Evolutionary conservation across 1,284 basidiomycete genomes (phyloP).

Genomic region (Coniophora puteana): DNA sequence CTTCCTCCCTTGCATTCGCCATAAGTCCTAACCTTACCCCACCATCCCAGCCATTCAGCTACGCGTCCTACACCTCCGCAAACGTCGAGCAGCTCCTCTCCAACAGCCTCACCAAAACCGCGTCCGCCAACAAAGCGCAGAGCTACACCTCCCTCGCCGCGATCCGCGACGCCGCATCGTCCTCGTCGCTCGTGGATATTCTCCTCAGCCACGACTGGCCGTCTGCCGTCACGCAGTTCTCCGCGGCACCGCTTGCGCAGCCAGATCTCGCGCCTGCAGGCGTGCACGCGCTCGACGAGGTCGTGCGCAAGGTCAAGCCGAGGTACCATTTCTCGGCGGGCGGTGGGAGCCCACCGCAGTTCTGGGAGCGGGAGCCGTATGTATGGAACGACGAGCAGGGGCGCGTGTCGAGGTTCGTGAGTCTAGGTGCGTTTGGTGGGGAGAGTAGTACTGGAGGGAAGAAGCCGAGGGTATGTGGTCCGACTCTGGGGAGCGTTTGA

Average conservation of each 20-base stretch:
- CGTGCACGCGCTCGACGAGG: conserved; percentile 63
- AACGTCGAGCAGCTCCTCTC: conserved; percentile 71
- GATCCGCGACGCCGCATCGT: conserved; percentile 54
- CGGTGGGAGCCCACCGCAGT: conserved; percentile 54
- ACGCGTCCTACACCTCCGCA: conserved; percentile 67
- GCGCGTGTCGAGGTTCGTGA: conserved; percentile 75
- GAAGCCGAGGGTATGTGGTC: conserved; percentile 72
- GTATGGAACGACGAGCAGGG: conserved; percentile 73
- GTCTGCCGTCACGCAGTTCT: conserved; percentile 61
- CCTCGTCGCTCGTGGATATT: conserved; percentile 75
- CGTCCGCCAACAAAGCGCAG: conserved; percentile 29
- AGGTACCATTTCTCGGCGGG: conserved; percentile 77
- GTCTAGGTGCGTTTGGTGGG: conserved; percentile 83
- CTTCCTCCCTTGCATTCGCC: conserved; percentile 9
- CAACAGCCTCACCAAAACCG: conserved; percentile 54
- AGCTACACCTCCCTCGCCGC: conserved; percentile 66
- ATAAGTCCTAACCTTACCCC: conserved; percentile 3
- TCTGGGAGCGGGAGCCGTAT: conserved; percentile 93
- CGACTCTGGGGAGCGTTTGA: not conserved
- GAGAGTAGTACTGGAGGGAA: conserved; percentile 50
- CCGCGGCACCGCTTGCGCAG: conserved; percentile 46
- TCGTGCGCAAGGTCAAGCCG: conserved; percentile 63
- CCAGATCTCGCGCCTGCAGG: conserved; percentile 41
- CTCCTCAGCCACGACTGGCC: conserved; percentile 83
- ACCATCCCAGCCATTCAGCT: conserved; percentile 56